Percentiles rank a stretch among this genome's conserved stretches.
Evolutionary conservation across 2,329 filamentous ascomycete genomes (phyloP).

Genomic region (Cytospora piceicola): DNA sequence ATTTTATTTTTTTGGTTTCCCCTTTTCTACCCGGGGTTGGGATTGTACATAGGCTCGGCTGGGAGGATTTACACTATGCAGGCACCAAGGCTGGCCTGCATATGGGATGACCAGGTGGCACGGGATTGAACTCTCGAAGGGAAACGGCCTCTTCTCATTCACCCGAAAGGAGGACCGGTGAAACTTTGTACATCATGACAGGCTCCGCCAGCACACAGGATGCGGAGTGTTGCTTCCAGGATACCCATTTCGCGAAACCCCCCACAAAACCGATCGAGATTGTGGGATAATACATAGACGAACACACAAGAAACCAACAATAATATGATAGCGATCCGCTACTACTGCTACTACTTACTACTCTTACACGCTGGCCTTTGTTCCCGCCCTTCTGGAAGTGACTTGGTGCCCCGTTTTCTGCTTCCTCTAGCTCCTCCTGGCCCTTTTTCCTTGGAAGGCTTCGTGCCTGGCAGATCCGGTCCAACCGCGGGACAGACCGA

Average conservation of each 20-base stretch:
- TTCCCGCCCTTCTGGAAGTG: constrained; percentile 11
- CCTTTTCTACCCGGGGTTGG: background rate
- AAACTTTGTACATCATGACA: background rate
- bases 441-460: background rate
- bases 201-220: constrained; percentile 15
- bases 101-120: background rate
- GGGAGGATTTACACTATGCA: constrained; percentile 8
- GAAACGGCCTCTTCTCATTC: background rate
- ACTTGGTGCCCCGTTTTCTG: constrained; percentile 1
- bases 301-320: constrained; percentile 1
- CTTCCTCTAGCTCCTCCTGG: constrained; percentile 14
- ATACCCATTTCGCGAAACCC: constrained; percentile 20
- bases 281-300: constrained; percentile 1
- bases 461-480: constrained; percentile 23
- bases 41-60: constrained; percentile 12
- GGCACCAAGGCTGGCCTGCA: constrained; percentile 15
- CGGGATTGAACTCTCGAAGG: constrained; percentile 3
- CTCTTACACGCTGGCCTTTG: background rate
- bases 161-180: background rate
- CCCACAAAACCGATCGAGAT: constrained; percentile 22
- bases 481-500: constrained; percentile 29
- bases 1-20: background rate
- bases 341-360: background rate
- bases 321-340: constrained; percentile 14
- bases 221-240: constrained; percentile 4